Conservation (phyloP, 1,284 basidiomycete species). For the Rhizoctonia solani region DNA sequence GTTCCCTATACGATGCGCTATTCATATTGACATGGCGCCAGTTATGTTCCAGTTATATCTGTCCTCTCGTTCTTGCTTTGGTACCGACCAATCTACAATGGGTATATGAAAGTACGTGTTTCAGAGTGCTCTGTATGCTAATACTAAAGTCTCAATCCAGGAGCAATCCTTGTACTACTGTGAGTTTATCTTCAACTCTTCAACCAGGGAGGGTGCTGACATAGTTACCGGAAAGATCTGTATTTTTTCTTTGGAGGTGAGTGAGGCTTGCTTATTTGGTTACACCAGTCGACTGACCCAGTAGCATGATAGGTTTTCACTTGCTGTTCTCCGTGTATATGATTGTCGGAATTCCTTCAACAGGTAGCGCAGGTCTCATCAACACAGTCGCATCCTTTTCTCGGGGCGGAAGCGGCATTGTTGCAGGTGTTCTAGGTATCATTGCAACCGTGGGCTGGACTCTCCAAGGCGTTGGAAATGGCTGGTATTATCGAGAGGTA, state of each 20-base stretch:
- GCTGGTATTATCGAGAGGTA: conserved; percentile 81
- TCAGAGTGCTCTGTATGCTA: background rate
- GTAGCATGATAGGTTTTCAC: conserved; percentile 62
- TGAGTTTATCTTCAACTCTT: conserved; percentile 47
- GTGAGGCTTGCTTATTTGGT: background rate
- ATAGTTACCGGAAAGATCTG: conserved; percentile 65
- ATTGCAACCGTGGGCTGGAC: conserved; percentile 87
- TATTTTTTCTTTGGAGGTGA: conserved; percentile 90
- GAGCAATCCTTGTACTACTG: conserved; percentile 86
- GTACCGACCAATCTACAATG: conserved; percentile 96
- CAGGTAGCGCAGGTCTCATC: conserved; percentile 94
- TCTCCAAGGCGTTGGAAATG: conserved; percentile 79
- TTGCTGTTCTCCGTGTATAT: conserved; percentile 87
- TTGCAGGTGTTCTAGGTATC: conserved; percentile 76
- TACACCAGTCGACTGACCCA: background rate
- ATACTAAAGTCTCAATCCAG: conserved; percentile 46
- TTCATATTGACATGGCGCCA: no score
- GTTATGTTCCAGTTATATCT: conserved; percentile 84
- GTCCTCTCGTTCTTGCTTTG: conserved; percentile 85
- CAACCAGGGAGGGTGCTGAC: background rate
- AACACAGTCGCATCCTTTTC: conserved; percentile 83
- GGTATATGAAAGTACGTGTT: conserved; percentile 84
- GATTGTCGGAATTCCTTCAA: conserved; percentile 83
- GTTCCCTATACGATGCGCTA: conserved; percentile 37
- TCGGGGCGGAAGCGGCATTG: conserved; percentile 60